Percentiles rank a stretch among this genome's conserved stretches.
phyloP scores from a whole-genome alignment of 495 filamentous ascomycete species.

The Neurospora hispaniola region DNA sequence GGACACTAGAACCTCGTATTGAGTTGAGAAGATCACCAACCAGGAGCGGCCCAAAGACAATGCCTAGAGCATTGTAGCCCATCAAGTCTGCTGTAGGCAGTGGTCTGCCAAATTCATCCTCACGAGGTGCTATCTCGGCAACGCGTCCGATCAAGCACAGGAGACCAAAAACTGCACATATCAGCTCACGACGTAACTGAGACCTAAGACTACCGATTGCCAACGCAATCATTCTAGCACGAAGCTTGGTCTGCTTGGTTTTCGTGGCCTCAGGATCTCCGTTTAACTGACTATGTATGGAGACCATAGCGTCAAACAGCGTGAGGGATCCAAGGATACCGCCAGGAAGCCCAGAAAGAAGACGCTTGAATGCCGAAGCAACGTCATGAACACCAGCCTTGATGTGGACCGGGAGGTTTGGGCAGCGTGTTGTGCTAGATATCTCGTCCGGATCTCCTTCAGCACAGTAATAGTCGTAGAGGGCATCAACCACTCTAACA shows the following conservation, averaged over 20 bases:
- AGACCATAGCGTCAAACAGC: constrained; percentile 55
- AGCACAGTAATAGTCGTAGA: constrained; percentile 52
- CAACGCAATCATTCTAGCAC: constrained; percentile 53
- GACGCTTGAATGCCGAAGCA: constrained; percentile 58
- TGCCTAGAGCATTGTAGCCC: constrained; percentile 52
- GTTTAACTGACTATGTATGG: constrained; percentile 47
- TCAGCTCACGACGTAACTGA: constrained; percentile 48
- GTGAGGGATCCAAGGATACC: constrained; percentile 61
- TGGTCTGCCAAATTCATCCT: constrained; percentile 36
- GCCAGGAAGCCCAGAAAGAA: constrained; percentile 59
- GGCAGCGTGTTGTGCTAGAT: constrained; percentile 41
- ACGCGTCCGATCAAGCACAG: constrained; percentile 43
- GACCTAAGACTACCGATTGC: constrained; percentile 46
- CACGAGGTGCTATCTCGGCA: constrained; percentile 37
- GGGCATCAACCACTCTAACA: constrained; percentile 37
- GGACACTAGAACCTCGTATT: constrained; percentile 27
- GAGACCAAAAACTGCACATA: constrained; percentile 57
- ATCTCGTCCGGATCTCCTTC: constrained; percentile 37
- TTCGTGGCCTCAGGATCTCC: constrained; percentile 36
- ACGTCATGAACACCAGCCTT: constrained; percentile 53
- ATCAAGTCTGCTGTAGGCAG: constrained; percentile 41
- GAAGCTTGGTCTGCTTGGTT: constrained; percentile 41
- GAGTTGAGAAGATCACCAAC: constrained; percentile 44
- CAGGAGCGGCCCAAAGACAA: constrained; percentile 55
- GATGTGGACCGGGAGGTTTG: constrained; percentile 46